Evolutionary conservation across 116 monocot species (phyloP).

Genomic region (Trichopus zeylanicus): DNA sequence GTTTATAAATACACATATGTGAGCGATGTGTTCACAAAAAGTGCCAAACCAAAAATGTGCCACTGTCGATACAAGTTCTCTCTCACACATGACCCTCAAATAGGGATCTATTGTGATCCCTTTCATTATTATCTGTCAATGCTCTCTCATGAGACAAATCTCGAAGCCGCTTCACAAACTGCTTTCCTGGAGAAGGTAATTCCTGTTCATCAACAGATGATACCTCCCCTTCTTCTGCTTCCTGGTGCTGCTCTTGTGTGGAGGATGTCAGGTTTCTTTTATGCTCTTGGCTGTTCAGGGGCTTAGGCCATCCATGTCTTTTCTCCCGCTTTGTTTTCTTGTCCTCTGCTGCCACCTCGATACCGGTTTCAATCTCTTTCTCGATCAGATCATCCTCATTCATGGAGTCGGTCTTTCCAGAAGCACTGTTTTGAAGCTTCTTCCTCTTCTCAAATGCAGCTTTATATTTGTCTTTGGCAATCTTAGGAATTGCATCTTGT

Average conservation of each 20-base stretch:
- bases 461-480: conserved; percentile 23
- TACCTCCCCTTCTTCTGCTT: conserved; percentile 28
- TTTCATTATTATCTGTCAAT: conserved; percentile 11
- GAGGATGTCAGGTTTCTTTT: background rate
- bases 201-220: conserved; percentile 23
- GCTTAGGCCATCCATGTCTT: conserved; percentile 8
- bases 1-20: too few relatives aligned
- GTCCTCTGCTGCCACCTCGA: conserved; percentile 16
- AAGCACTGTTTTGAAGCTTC: conserved; percentile 6
- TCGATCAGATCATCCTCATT: conserved; percentile 25
- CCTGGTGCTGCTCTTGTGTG: background rate
- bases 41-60: too few relatives aligned
- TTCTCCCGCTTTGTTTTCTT: conserved; percentile 10
- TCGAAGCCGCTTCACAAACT: background rate
- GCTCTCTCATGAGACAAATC: background rate
- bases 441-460: conserved; percentile 26
- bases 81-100: background rate
- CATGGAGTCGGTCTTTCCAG: conserved; percentile 9
- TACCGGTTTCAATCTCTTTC: conserved; percentile 19
- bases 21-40: too few relatives aligned
- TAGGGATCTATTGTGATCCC: conserved; percentile 8
- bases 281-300: background rate
- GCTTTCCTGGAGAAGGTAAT: conserved; percentile 2
- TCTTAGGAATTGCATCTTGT: conserved; percentile 6
- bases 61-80: background rate